Conservation (phyloP, 2,329 filamentous ascomycete genomes). For the Plectosphaerella plurivora region DNA sequence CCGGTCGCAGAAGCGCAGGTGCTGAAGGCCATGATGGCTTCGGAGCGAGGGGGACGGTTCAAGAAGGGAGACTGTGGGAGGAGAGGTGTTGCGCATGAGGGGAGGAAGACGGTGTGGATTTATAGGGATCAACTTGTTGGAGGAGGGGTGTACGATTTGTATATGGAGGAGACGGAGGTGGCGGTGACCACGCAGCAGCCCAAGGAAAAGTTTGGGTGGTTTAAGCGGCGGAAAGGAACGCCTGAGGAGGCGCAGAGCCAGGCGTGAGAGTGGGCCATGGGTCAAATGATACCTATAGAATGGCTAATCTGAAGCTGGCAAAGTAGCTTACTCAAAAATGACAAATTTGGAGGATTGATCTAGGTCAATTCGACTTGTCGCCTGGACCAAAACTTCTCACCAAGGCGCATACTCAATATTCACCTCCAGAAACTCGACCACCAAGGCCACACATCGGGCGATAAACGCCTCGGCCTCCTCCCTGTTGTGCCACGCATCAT, state of each 20-base stretch:
- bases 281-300: no score
- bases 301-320: no score
- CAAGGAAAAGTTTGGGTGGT: not conserved
- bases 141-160: constrained; percentile 9
- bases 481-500: constrained; percentile 31
- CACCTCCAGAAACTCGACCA: no score
- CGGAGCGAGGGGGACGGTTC: not conserved
- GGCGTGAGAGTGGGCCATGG: no score
- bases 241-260: not conserved
- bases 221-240: not conserved
- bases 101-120: constrained; percentile 7
- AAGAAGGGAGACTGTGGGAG: not conserved
- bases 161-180: constrained; percentile 9
- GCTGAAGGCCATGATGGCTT: constrained; percentile 10
- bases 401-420: no score
- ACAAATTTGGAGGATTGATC: no score
- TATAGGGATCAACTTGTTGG: constrained; percentile 5
- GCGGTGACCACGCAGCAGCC: not conserved
- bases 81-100: not conserved
- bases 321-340: no score
- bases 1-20: constrained; percentile 11
- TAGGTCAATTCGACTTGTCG: no score
- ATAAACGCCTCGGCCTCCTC: not conserved
- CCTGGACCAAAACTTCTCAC: no score
- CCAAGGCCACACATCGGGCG: no score